Percentiles rank a stretch among this genome's conserved stretches.
Conservation (phyloP, 352 stramenopile species). For the Lagenidium giganteum region DNA sequence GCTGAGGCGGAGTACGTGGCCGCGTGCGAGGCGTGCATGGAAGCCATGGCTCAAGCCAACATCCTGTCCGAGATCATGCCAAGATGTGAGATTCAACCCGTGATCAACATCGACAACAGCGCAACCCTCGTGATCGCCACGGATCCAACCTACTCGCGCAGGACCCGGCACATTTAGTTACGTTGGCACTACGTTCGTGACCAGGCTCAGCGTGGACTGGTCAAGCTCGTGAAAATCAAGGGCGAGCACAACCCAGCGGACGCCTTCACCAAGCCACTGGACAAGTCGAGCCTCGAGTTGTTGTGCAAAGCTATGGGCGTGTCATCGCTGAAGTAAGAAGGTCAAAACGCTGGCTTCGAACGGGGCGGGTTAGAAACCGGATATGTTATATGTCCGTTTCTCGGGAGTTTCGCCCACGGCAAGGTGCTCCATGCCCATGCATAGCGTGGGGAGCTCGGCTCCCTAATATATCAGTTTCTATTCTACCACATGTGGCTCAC, state of each 20-base stretch:
- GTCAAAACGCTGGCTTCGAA: no score
- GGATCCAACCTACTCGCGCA: conserved; percentile 5
- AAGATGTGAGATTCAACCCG: not conserved
- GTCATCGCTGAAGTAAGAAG: no score
- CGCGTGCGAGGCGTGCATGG: conserved; percentile 10
- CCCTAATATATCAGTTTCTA: no score
- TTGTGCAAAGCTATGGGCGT: no score
- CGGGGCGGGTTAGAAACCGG: no score
- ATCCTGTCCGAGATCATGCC: conserved; percentile 3
- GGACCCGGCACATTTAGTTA: conserved; percentile 7
- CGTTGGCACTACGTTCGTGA: conserved; percentile 10
- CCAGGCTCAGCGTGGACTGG: not conserved
- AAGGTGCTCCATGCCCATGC: no score
- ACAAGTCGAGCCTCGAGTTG: conserved; percentile 8
- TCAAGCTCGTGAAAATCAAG: conserved; percentile 1
- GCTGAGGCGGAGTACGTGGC: conserved; percentile 12
- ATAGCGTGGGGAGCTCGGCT: no score
- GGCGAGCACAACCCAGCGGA: conserved; percentile 6
- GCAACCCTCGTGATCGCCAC: conserved; percentile 3
- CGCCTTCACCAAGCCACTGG: conserved; percentile 8
- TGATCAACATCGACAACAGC: conserved; percentile 7
- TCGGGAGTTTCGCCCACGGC: no score
- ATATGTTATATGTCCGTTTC: no score
- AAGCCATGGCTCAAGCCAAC: conserved; percentile 2
- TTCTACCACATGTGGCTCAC: no score